Base-by-base conservation (phyloP, 1,284 basidiomycete genomes). In the Neotropicomus parvogracilis region DNA sequence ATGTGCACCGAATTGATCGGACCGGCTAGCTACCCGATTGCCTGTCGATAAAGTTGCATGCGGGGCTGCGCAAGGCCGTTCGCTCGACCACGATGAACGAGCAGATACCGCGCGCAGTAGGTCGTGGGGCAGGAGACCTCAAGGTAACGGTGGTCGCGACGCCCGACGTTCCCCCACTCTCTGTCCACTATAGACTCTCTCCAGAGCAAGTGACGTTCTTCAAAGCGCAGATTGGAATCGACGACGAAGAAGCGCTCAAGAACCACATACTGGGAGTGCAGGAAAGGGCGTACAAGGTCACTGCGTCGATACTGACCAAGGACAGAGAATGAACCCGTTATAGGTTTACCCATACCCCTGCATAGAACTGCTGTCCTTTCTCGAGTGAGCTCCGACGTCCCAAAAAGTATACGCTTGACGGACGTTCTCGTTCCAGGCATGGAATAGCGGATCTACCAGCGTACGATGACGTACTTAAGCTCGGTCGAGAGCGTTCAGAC, bases 291-390 rank as follows among this genome's bases (percentile, higher is more conserved):
- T 40, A 49, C 52, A 57, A 53, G 36, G 55, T 48, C 6, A 46
- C 26, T 31, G 21, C 4, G 17, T 16, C 6, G 20, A n/a, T 37
- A 28, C 11, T 17, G 21, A 11, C 13, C 6, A 16, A 20, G 29
- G 5, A 19, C 39, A 20, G 4, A 27, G 2, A 35, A 14, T 43
- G 29, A n/a, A 31, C 27, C 8, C 24, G 20, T 19, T 17, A 1
- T 16, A 56, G 57, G 3, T 46, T 12, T 46, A 46, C 16, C 50
- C 56, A 2, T 58, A 56, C 21, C 44, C 38, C 11, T 57, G 56
- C 35, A 50, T 59, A 13, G 11, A 21, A 13, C 24, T 12, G n/a
- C 40, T 50, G n/a, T 19, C 28, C 2, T 57, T 58, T 36, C 35
- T 54, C n/a, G 31, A 38, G 54, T 56, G 12, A 36, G 43, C 36